These are phyloP conservation scores for Dimargaris xerosporica DNA, from an alignment of 192 early-diverging fungal genomes.

Conservation along the genomic window DNA sequence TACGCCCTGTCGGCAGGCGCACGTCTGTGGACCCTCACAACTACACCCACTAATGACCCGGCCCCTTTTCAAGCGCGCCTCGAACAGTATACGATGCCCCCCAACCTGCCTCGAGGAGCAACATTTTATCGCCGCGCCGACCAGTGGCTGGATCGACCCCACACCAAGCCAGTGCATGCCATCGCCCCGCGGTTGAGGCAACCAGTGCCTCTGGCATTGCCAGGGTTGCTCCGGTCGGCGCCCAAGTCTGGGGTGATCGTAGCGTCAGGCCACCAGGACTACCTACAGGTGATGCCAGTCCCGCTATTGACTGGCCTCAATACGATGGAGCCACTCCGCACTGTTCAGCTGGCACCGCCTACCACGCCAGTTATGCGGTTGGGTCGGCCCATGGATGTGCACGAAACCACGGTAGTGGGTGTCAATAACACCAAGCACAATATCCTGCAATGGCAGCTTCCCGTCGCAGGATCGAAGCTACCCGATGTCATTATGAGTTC, in stretches of 20 bases:
- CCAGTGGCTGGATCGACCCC: too few species aligned
- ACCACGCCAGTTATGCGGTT: slow-evolving; percentile 1
- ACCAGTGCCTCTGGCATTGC: too few species aligned
- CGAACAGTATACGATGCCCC: too few species aligned
- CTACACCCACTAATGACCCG: too few species aligned
- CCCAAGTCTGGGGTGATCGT: not conserved
- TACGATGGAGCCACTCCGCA: not conserved
- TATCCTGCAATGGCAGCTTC: not conserved
- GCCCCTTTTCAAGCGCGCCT: too few species aligned
- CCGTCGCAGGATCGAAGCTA: not conserved
- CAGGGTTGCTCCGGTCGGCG: not conserved
- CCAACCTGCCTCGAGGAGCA: too few species aligned
- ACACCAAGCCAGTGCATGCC: too few species aligned
- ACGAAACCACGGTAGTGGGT: not conserved
- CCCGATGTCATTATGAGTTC: not conserved
- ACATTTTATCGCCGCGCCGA: too few species aligned
- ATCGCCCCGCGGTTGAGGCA: too few species aligned
- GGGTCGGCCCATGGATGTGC: slow-evolving; percentile 11
- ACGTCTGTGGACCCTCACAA: too few species aligned
- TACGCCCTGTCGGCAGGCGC: too few species aligned
- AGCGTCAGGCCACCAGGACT: not conserved
- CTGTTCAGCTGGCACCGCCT: not conserved
- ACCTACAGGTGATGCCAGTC: not conserved
- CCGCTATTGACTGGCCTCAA: not conserved
- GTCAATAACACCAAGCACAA: not conserved